Evolutionary conservation across 1,139 yeast species (phyloP).

Genomic region (Nakaseomyces delphensis): DNA sequence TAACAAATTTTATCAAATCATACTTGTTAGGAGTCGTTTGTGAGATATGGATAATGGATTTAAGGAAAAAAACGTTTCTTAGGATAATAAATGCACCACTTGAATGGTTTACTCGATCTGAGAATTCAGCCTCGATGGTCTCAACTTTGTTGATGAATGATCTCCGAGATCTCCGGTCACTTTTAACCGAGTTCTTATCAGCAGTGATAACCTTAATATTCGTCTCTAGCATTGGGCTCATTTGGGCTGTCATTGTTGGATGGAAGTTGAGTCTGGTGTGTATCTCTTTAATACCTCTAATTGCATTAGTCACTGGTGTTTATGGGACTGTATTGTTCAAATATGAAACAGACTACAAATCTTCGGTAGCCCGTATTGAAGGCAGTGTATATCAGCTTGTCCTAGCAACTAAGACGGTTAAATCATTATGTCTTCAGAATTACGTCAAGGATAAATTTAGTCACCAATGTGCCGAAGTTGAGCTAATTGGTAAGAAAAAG

Average conservation of each 20-base stretch:
- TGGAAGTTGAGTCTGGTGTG: constrained; percentile 86
- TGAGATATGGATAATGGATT: constrained; percentile 55
- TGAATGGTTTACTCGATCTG: constrained; percentile 42
- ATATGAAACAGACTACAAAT: constrained; percentile 54
- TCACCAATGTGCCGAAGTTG: constrained; percentile 28
- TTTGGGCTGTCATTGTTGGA: constrained; percentile 74
- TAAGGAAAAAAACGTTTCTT: constrained; percentile 45
- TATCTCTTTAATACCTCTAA: constrained; percentile 59
- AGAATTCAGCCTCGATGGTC: constrained; percentile 45
- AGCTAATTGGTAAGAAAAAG: constrained; percentile 37
- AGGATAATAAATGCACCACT: constrained; percentile 47
- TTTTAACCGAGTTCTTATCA: constrained; percentile 54
- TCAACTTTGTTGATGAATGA: constrained; percentile 71
- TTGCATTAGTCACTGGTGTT: constrained; percentile 41
- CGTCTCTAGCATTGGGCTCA: constrained; percentile 49
- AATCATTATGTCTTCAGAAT: constrained; percentile 43
- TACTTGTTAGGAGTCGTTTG: constrained; percentile 48
- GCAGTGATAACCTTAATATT: constrained; percentile 45
- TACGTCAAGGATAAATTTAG: constrained; percentile 40
- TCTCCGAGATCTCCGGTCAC: constrained; percentile 60
- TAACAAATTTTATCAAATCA: constrained; percentile 44
- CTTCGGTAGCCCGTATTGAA: constrained; percentile 47
- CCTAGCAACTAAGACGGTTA: constrained; percentile 53
- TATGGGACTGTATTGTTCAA: constrained; percentile 46
- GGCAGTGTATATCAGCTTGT: constrained; percentile 50